phyloP scores from a whole-genome alignment of 768 basidiomycete genomes.

The Suillus ampliporus region DNA sequence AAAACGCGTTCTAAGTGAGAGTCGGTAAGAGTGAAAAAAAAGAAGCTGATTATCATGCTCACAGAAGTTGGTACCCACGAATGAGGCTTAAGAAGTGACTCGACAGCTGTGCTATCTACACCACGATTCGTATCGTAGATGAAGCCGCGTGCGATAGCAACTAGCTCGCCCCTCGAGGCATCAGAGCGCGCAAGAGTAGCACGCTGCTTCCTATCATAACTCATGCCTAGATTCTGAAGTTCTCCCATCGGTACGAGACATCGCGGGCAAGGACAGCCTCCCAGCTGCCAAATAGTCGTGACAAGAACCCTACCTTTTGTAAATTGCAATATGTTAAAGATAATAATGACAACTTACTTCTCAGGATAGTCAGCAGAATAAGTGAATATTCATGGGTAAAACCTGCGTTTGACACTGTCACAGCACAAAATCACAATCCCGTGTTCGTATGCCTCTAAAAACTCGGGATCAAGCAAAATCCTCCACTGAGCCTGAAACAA shows the following conservation, averaged over 20 bases:
- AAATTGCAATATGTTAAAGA: too few relatives aligned
- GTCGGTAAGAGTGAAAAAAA: slow-evolving; percentile 40
- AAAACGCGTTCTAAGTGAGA: slow-evolving; percentile 44
- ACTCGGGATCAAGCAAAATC: slow-evolving; percentile 15
- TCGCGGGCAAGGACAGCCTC: too few relatives aligned
- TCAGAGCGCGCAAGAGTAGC: too few relatives aligned
- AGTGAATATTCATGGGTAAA: slow-evolving; percentile 24
- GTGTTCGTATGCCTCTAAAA: slow-evolving; percentile 20
- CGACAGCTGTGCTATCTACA: slow-evolving; percentile 33
- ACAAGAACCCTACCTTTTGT: too few relatives aligned
- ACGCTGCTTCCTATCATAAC: too few relatives aligned
- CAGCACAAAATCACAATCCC: slow-evolving; percentile 22
- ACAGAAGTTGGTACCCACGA: slow-evolving; percentile 41
- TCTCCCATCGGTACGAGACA: too few relatives aligned
- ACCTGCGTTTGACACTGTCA: slow-evolving; percentile 17
- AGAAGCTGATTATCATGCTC: slow-evolving; percentile 37
- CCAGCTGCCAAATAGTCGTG: too few relatives aligned
- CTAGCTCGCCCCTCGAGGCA: too few relatives aligned
- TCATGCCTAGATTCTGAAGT: too few relatives aligned
- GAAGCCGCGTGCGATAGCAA: slow-evolving; percentile 34
- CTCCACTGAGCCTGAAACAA: slow-evolving; percentile 20
- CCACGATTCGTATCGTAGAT: slow-evolving; percentile 32
- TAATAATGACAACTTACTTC: slow-evolving; percentile 36
- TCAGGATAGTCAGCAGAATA: slow-evolving; percentile 32
- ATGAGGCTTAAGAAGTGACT: slow-evolving; percentile 46